Conservation (phyloP, 352 stramenopile genomes). For the Phytophthora parvispora region DNA sequence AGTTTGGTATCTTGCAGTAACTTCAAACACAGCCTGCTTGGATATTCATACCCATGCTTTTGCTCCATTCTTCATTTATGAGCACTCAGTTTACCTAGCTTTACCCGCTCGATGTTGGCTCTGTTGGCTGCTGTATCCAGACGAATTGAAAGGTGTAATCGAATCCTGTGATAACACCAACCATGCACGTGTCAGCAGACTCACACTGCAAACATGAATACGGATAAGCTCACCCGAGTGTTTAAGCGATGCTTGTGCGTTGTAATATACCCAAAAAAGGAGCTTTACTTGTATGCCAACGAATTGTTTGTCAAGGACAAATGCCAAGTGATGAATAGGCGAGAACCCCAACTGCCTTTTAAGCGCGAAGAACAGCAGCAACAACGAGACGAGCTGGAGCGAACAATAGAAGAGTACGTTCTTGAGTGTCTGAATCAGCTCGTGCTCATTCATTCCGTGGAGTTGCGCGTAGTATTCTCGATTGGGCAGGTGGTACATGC, state of each 20-base stretch:
- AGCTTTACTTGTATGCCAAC: conserved; percentile 42
- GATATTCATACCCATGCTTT: no score
- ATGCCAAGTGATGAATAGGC: conserved; percentile 37
- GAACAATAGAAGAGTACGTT: conserved; percentile 49
- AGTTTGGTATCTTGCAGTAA: no score
- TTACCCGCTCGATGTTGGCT: neutral
- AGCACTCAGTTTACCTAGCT: neutral
- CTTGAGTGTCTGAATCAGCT: conserved; percentile 28
- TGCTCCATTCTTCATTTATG: no score
- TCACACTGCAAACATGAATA: neutral
- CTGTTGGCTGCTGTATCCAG: conserved; percentile 22
- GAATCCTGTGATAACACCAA: conserved; percentile 19
- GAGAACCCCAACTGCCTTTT: conserved; percentile 36
- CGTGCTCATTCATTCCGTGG: conserved; percentile 6
- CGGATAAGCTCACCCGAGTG: conserved; percentile 29
- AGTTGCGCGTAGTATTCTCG: conserved; percentile 42
- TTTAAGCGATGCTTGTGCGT: conserved; percentile 31
- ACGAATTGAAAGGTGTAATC: conserved; percentile 51
- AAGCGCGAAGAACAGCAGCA: conserved; percentile 33
- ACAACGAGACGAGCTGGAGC: conserved; percentile 47
- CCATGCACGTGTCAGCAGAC: neutral
- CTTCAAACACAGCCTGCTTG: no score
- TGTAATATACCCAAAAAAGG: conserved; percentile 47
- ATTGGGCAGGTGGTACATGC: conserved; percentile 43
- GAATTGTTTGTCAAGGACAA: conserved; percentile 49